A percentile compares a stretch with the other conserved stretches of the same genome.
phyloP scores from a whole-genome alignment of 371 early-diverging fungal species.

The Rhizopus sp. region DNA sequence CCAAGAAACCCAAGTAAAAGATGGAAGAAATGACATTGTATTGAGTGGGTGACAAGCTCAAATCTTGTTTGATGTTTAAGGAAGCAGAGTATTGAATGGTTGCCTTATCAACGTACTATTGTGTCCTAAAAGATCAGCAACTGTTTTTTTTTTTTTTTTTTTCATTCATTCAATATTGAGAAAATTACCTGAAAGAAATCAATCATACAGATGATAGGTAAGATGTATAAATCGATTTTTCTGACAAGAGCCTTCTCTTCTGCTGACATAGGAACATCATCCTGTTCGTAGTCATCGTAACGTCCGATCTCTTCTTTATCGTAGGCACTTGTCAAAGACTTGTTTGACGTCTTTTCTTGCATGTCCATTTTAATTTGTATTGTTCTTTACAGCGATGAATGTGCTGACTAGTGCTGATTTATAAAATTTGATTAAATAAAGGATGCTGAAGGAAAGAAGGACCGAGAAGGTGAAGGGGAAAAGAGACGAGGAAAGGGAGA shows the following conservation, averaged over 20 bases:
- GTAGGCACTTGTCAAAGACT: slow-evolving; percentile 17
- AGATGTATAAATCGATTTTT: slow-evolving; percentile 35
- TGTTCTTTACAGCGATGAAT: slow-evolving; percentile 15
- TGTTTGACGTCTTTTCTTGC: slow-evolving; percentile 14
- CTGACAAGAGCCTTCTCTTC: slow-evolving; percentile 38
- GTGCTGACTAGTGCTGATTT: slow-evolving; percentile 3
- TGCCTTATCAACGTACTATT: slow-evolving; percentile 48
- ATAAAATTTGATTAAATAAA: neutral
- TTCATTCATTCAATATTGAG: neutral
- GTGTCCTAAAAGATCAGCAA: neutral
- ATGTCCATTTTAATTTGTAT: slow-evolving; percentile 13
- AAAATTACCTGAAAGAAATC: slow-evolving; percentile 41
- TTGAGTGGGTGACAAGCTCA: slow-evolving; percentile 25
- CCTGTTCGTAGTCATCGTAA: slow-evolving; percentile 11
- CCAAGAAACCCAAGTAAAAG: slow-evolving; percentile 43
- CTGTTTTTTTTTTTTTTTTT: too few relatives aligned
- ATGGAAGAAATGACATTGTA: slow-evolving; percentile 39
- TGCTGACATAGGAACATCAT: slow-evolving; percentile 20
- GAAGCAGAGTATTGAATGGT: slow-evolving; percentile 41
- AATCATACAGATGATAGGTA: slow-evolving; percentile 42
- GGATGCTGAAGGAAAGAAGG: neutral
- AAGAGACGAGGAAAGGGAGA: slow-evolving; percentile 2
- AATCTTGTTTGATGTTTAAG: slow-evolving; percentile 32
- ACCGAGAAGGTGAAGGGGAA: neutral
- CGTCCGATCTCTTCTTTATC: slow-evolving; percentile 11